Conservation (phyloP, 2,329 filamentous ascomycete genomes). For the Diaporthe sp. region DNA sequence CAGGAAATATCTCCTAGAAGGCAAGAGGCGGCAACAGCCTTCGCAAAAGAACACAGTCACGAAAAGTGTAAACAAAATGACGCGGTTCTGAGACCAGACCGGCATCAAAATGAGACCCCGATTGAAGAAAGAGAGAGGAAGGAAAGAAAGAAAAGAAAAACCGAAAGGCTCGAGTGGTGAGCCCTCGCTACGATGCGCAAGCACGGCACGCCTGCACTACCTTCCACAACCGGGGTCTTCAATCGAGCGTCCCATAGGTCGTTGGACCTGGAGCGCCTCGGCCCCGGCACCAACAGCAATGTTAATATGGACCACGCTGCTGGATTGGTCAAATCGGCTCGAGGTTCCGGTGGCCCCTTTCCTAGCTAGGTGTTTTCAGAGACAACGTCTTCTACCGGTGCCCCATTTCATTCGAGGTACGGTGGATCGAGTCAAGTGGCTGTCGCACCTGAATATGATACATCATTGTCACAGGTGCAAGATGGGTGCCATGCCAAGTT, state of each 20-base stretch:
- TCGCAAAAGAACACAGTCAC: too few species aligned
- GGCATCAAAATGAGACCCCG: background rate
- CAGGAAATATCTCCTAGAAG: background rate
- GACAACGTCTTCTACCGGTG: background rate
- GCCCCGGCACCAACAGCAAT: constrained; percentile 16
- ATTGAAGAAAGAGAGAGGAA: background rate
- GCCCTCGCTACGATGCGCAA: constrained; percentile 18
- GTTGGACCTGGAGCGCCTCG: background rate
- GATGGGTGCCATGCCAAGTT: background rate
- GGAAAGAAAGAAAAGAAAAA: background rate
- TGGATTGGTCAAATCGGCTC: constrained; percentile 19
- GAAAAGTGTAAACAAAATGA: too few species aligned
- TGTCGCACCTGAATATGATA: constrained; percentile 13
- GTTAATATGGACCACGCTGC: constrained; percentile 26
- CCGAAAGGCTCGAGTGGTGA: background rate
- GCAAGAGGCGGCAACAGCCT: too few species aligned
- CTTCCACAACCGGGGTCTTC: constrained; percentile 10
- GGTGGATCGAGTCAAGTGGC: constrained; percentile 8
- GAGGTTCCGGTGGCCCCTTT: background rate
- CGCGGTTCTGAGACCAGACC: background rate
- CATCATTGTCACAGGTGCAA: constrained; percentile 9
- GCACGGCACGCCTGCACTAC: constrained; percentile 20
- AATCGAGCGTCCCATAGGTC: constrained; percentile 7
- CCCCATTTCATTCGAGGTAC: constrained; percentile 1
- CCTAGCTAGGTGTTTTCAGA: background rate